A percentile compares a stretch with the other conserved stretches of the same genome.
These are phyloP conservation scores for Ceratocystis lukuohia DNA, from an alignment of 2,329 filamentous ascomycete species.

Conservation along the genomic window DNA sequence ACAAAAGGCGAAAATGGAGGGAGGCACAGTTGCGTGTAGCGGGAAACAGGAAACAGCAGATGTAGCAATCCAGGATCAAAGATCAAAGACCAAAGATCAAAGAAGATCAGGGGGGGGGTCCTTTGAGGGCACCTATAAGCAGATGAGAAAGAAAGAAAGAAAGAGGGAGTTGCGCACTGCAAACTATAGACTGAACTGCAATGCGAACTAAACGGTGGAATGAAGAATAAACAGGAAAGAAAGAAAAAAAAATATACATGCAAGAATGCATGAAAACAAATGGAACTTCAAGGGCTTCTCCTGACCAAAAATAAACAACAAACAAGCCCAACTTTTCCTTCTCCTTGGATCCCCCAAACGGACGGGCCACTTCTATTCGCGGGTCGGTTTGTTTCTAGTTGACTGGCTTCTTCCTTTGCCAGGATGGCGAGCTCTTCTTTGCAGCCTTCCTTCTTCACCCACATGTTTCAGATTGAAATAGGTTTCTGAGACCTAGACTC, in stretches of 20 bases:
- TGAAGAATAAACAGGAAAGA: neutral
- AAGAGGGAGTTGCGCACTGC: neutral
- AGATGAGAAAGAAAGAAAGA: neutral
- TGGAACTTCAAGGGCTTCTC: neutral
- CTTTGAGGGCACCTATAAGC: neutral
- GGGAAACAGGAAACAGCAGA: too few species aligned
- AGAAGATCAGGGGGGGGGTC: too few species aligned
- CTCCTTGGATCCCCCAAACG: neutral
- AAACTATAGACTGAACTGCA: too few species aligned
- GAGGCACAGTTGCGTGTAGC: too few species aligned
- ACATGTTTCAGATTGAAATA: constrained; percentile 8
- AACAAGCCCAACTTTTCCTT: neutral
- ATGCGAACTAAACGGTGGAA: neutral
- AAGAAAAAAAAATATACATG: neutral
- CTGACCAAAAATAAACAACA: constrained; percentile 3
- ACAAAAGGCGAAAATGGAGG: too few species aligned
- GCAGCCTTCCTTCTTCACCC: neutral
- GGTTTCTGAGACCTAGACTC: constrained; percentile 5
- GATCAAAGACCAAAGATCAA: too few species aligned
- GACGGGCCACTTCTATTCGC: constrained; percentile 4
- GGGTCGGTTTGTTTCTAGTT: neutral
- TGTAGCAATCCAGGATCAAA: too few species aligned
- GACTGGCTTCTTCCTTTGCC: neutral
- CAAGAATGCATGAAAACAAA: neutral
- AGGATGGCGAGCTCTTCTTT: neutral